phyloP scores from a whole-genome alignment of 2,329 filamentous ascomycete species.

The Trichoderma sp. region DNA sequence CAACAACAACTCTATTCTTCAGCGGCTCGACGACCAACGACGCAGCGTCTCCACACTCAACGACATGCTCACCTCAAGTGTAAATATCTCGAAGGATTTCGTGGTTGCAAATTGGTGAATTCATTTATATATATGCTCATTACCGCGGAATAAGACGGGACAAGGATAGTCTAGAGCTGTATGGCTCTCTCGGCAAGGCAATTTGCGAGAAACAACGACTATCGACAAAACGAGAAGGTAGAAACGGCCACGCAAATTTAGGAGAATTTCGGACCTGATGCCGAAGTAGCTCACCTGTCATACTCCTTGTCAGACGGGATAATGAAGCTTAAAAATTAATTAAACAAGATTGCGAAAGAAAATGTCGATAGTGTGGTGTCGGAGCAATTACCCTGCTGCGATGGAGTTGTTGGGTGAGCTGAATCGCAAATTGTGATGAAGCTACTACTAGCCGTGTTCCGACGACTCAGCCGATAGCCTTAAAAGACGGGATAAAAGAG shows the following conservation, averaged over 20 bases:
- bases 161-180: not conserved
- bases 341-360: not conserved
- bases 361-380: not conserved
- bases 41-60: not conserved
- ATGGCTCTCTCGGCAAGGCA: not conserved
- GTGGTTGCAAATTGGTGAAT: not conserved
- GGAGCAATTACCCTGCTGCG: not conserved
- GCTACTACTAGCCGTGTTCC: not conserved
- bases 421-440: not conserved
- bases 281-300: not conserved
- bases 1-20: not conserved
- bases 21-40: not conserved
- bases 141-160: not conserved
- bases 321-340: slow-evolving; percentile 16
- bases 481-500: not conserved
- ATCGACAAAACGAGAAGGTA: slow-evolving; percentile 15
- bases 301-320: not conserved
- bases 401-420: not conserved
- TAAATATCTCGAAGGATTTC: not conserved
- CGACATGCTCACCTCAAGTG: not conserved
- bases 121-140: not conserved
- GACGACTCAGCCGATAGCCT: not conserved
- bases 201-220: slow-evolving; percentile 2
- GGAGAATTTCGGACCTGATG: not conserved
- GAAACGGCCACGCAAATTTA: not conserved